phyloP scores from a whole-genome alignment of 108 stramenopile species.

The Nitzschia sp. region DNA sequence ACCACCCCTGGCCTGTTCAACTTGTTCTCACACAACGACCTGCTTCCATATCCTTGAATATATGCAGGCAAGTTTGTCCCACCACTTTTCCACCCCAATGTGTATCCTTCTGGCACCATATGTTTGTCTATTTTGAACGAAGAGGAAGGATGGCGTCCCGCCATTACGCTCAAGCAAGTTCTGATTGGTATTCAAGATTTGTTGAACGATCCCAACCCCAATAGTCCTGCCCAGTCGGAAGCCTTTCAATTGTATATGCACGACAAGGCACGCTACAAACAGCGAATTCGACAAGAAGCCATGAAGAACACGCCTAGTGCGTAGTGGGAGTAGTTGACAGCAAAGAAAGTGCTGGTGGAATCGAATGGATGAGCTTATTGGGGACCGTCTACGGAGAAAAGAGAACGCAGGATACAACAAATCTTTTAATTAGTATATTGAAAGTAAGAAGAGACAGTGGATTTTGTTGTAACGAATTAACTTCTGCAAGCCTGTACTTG shows the following conservation, averaged over 20 bases:
- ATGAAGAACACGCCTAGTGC: constrained; percentile 49
- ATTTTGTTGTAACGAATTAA: too few species aligned
- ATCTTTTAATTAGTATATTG: too few species aligned
- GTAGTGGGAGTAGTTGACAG: not conserved
- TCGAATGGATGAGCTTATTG: too few species aligned
- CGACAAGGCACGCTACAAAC: constrained; percentile 85
- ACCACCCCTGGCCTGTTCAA: too few species aligned
- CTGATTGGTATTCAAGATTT: constrained; percentile 98
- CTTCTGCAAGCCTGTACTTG: too few species aligned
- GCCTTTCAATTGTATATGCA: constrained; percentile 91
- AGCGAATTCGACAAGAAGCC: constrained; percentile 85
- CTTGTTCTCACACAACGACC: too few species aligned
- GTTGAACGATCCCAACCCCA: constrained; percentile 93
- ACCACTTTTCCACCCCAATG: constrained; percentile 65
- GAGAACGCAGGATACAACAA: too few species aligned
- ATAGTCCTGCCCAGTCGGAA: constrained; percentile 93
- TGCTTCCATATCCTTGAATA: too few species aligned
- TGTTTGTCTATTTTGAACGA: constrained; percentile 97
- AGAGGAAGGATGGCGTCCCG: constrained; percentile 99
- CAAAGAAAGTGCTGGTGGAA: too few species aligned
- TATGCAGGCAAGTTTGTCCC: constrained; percentile 56
- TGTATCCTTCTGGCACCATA: constrained; percentile 95
- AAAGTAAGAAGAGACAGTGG: too few species aligned
- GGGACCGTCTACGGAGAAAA: too few species aligned
- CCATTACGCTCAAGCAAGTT: constrained; percentile 97